phyloP scores from a whole-genome alignment of 2,329 filamentous ascomycete genomes.

The Penicillium palitans region DNA sequence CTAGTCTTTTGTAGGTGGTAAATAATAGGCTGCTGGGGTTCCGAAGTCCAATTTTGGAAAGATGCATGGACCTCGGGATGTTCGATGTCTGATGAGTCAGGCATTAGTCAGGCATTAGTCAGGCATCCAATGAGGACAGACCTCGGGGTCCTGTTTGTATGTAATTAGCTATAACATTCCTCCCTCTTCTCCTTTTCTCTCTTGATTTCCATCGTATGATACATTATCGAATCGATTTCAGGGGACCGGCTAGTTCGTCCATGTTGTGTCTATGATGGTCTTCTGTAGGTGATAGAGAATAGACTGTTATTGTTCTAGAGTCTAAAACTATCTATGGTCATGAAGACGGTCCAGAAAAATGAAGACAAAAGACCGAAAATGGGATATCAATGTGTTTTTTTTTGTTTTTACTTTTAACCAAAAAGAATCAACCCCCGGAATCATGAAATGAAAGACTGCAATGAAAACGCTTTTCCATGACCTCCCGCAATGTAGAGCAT shows the following conservation, averaged over 20 bases:
- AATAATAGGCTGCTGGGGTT: background rate
- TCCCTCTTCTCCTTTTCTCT: no score
- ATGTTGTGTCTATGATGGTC: background rate
- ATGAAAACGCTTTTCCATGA: conserved; percentile 12
- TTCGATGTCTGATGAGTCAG: no score
- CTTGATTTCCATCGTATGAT: conserved; percentile 1
- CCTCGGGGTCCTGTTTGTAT: no score
- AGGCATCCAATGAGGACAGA: no score
- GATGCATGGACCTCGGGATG: background rate
- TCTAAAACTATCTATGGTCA: background rate
- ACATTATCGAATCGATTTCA: conserved; percentile 5
- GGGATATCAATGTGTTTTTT: conserved; percentile 1
- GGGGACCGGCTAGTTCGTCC: background rate
- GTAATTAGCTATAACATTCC: no score
- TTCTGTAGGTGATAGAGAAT: background rate
- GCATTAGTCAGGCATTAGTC: no score
- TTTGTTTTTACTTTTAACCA: background rate
- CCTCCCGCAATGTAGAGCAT: conserved; percentile 7
- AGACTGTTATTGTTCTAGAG: background rate
- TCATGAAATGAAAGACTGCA: background rate
- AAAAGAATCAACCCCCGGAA: background rate
- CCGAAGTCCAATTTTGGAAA: background rate
- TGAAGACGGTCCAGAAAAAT: background rate
- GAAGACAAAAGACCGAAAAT: background rate
- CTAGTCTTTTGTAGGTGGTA: background rate